Base-by-base conservation (phyloP, 2,329 filamentous ascomycete genomes). In the Xylaria hypoxylon region DNA sequence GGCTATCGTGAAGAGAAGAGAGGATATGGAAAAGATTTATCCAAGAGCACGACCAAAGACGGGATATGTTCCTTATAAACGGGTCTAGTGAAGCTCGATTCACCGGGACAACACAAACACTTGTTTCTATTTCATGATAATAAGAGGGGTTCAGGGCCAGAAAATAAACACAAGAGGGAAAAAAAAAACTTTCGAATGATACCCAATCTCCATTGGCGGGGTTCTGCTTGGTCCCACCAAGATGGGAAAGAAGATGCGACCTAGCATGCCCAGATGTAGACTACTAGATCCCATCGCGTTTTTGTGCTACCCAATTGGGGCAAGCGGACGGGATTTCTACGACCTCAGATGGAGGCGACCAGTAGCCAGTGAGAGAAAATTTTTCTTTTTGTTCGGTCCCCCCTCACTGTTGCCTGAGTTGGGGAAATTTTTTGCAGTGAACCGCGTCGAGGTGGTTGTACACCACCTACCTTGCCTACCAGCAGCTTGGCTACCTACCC, bases 161-260 rank as follows among this genome's bases (percentile, higher is more conserved):
- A 11, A 50, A 28, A 40, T 22, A 28, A 2, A 13, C 35, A 38
- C 35, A 13, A 38, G n/a, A n/a, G n/a, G 2, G 48, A 60, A 64
- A 62, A 69, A 64, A 67, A 64, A 62, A 47, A 38, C 44, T 58
- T 38, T 53, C 53, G 35, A 35, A 44, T 55, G 47, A 59, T 60
- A 67, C 51, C 59, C 47, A 53, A 64, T 55, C 59, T 62, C 63
- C 59, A 68, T 65, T 69, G 65, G 67, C 65, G 65, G 67, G 64
- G 65, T 68, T 47, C 10, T 40, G 45, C 11, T 50, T 28, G 51
- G 64, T 67, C 60, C 67, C 66, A 68, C 66, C 65, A 55, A 15
- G 15, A 52, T 22, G 33, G 58, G 24, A 56, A 47, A 40, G 11
- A 55, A 38, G 38, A 60, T 67, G 47, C 59, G 47, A 62, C 63